Base-by-base conservation (phyloP, 768 basidiomycete species). In the Auricularia heimuer region DNA sequence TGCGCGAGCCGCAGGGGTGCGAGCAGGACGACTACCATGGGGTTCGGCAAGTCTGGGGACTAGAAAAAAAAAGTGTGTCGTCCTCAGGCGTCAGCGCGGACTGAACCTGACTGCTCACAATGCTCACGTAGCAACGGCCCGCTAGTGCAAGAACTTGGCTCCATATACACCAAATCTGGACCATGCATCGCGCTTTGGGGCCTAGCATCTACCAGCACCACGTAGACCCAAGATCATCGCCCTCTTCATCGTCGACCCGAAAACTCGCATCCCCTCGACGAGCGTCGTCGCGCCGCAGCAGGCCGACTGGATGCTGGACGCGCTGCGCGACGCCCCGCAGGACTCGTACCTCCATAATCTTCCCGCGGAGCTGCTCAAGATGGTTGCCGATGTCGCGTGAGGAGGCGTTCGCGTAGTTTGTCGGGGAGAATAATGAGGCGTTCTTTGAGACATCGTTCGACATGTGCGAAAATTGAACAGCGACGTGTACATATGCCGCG, bases 391-490 rank as follows among this genome's bases (percentile, higher is more conserved):
- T 33, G 65, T 73, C 44, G 73, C 65, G 66, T 33, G 71, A 74
- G 24, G 80, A 81, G 68, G 81, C 81, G 3, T 66, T 70, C 61
- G 63, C 65, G 10, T 74, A 75, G 11, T 82, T 82, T 65, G 74
- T 75, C 64, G 71, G 69, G 45, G 68, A 72, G 33, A 83, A 79
- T 69, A 77, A 81, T 67, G 72, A 73, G 39, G 76, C 76, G 69
- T 79, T 82, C 68, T 83, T 83, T 69, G 81, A 80, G 69, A 73
- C 82, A 24, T 80, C 80, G 2, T 83, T 83, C 67, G 78, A 82
- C 70, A 73, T 80, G 18, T 81, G 79, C 29, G 56, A 60, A 78
- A 56, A 39, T 24, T 54, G 65, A 62, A 29, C 29, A 29, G 29
- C 29, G 29, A 29, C 29, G 2, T 29, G 29, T 29, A 29, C 2